Evolutionary conservation across 2,329 filamentous ascomycete species (phyloP).

Genomic region (Penicillium sp.): DNA sequence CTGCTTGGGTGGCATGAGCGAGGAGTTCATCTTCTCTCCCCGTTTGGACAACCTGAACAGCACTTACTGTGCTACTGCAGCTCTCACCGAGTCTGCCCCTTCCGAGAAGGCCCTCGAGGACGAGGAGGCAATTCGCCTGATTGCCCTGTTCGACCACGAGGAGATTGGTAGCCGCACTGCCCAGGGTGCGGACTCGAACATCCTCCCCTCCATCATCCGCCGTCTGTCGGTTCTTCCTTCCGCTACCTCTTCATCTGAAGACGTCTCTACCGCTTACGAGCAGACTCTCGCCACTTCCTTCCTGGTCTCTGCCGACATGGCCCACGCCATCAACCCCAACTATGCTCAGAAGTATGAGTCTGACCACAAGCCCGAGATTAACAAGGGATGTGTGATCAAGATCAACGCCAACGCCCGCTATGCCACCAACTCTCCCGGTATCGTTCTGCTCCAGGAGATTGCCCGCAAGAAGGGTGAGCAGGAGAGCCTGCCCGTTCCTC

Average conservation of each 20-base stretch:
- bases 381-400: constrained; percentile 95
- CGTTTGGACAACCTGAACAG: constrained; percentile 94
- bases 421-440: constrained; percentile 92
- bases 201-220: constrained; percentile 82
- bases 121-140: constrained; percentile 82
- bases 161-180: constrained; percentile 92
- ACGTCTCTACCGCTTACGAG: constrained; percentile 81
- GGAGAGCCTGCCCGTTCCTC: constrained; percentile 70
- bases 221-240: constrained; percentile 79
- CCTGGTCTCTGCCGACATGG: constrained; percentile 96
- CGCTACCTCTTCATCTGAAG: constrained; percentile 57
- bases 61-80: constrained; percentile 89
- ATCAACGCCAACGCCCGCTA: constrained; percentile 97
- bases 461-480: constrained; percentile 61
- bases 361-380: constrained; percentile 90
- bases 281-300: constrained; percentile 90
- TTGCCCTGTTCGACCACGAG: constrained; percentile 95
- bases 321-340: constrained; percentile 93
- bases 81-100: constrained; percentile 76
- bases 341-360: constrained; percentile 89
- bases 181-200: constrained; percentile 90
- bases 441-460: constrained; percentile 86
- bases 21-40: constrained; percentile 96
- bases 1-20: constrained; percentile 81
- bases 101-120: constrained; percentile 66